Evolutionary conservation across 805 yeast genomes (phyloP).

Genomic region (Lachancea lanzarotensis): DNA sequence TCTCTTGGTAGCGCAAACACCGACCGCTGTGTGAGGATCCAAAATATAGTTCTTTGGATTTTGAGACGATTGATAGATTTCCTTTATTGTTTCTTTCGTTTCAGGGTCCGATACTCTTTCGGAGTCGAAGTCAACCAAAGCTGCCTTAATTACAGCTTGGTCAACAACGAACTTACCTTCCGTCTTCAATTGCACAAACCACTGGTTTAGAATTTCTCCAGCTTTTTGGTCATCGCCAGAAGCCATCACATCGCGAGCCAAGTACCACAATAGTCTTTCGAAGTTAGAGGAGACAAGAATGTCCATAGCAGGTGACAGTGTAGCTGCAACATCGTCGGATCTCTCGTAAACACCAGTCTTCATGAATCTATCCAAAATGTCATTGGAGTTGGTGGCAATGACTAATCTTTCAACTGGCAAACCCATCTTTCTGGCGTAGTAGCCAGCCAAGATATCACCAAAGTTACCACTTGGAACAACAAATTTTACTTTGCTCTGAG

Average conservation of each 20-base stretch:
- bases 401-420: slow-evolving; percentile 79
- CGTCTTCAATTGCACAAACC: slow-evolving; percentile 75
- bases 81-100: slow-evolving; percentile 73
- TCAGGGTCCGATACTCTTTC: slow-evolving; percentile 73
- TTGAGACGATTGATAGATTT: slow-evolving; percentile 50
- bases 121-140: slow-evolving; percentile 65
- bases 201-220: slow-evolving; percentile 59
- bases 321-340: slow-evolving; percentile 68
- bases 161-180: slow-evolving; percentile 74
- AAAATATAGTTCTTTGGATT: slow-evolving; percentile 63
- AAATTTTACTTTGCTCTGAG: slow-evolving; percentile 53
- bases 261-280: slow-evolving; percentile 93
- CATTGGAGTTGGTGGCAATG: slow-evolving; percentile 94
- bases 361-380: slow-evolving; percentile 88
- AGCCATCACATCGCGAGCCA: slow-evolving; percentile 64
- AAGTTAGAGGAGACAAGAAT: slow-evolving; percentile 91
- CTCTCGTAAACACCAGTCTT: slow-evolving; percentile 82
- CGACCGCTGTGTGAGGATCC: slow-evolving; percentile 97
- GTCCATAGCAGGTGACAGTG: slow-evolving; percentile 98
- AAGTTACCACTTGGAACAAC: slow-evolving; percentile 98
- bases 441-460: slow-evolving; percentile 97
- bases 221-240: slow-evolving; percentile 56
- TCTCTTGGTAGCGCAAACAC: slow-evolving; percentile 71
- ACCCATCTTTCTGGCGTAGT: slow-evolving; percentile 92
- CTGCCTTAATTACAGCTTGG: slow-evolving; percentile 53